These are phyloP conservation scores for Pluteus cervinus DNA, from an alignment of 768 basidiomycete genomes.

Conservation along the genomic window DNA sequence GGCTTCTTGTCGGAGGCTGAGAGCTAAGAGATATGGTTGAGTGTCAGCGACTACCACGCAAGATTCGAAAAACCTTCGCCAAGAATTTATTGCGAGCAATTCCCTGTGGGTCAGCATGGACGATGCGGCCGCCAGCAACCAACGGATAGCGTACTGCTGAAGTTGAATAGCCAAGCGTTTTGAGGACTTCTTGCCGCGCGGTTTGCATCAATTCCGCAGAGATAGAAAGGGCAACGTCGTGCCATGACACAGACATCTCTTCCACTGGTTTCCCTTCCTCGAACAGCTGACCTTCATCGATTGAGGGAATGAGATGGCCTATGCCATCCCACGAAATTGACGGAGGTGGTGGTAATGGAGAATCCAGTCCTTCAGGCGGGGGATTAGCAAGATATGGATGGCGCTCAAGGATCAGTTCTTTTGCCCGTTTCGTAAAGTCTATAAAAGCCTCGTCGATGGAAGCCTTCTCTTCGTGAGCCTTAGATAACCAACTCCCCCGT, in stretches of 20 bases:
- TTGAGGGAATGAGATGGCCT: conserved; percentile 60
- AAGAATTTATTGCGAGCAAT: conserved; percentile 92
- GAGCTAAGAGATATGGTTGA: conserved; percentile 40
- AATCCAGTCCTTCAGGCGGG: conserved; percentile 72
- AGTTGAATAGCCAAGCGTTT: conserved; percentile 84
- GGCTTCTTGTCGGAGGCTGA: conserved; percentile 91
- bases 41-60: conserved; percentile 1
- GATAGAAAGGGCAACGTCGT: conserved; percentile 85
- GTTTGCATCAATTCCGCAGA: conserved; percentile 84
- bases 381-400: conserved; percentile 73
- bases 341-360: conserved; percentile 69
- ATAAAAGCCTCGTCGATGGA: conserved; percentile 98
- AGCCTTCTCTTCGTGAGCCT: conserved; percentile 69
- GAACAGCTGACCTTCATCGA: conserved; percentile 6
- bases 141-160: conserved; percentile 74
- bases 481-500: not conserved
- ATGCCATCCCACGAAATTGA: conserved; percentile 52
- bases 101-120: conserved; percentile 42
- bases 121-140: not conserved
- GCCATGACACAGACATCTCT: conserved; percentile 62
- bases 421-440: conserved; percentile 81
- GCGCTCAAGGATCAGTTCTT: conserved; percentile 62
- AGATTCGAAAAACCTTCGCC: conserved; percentile 61
- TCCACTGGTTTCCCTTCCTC: conserved; percentile 6
- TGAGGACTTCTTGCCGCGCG: conserved; percentile 60